Conservation (phyloP, 805 yeast genomes). For the Debaryomyces tyrocola region DNA sequence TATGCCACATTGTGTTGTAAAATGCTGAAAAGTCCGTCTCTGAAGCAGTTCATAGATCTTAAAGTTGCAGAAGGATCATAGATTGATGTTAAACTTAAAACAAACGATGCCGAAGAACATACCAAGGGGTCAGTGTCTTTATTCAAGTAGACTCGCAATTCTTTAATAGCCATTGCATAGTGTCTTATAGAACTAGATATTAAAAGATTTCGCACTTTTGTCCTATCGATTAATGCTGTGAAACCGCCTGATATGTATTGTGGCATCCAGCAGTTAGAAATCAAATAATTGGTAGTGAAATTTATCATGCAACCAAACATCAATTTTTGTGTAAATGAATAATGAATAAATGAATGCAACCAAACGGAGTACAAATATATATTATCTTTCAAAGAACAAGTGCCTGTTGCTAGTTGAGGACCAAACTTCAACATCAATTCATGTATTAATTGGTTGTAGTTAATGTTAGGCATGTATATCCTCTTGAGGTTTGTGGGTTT, state of each 20-base stretch:
- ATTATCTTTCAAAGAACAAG: conserved; percentile 25
- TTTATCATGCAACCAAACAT: conserved; percentile 40
- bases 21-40: conserved; percentile 40
- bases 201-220: conserved; percentile 23
- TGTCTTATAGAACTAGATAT: conserved; percentile 34
- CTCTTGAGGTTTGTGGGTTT: conserved; percentile 1
- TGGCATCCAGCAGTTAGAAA: conserved; percentile 21
- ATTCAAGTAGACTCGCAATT: conserved; percentile 29
- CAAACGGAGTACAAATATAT: conserved; percentile 31
- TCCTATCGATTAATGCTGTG: conserved; percentile 8
- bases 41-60: conserved; percentile 35
- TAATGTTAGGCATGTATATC: neutral
- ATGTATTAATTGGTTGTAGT: conserved; percentile 6
- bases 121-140: conserved; percentile 27
- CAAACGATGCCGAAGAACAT: conserved; percentile 35
- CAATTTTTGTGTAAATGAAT: conserved; percentile 19
- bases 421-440: conserved; percentile 8
- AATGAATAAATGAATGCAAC: conserved; percentile 31
- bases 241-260: neutral
- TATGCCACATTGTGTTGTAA: conserved; percentile 25
- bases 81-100: conserved; percentile 39
- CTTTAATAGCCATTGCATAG: conserved; percentile 36
- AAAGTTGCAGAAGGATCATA: conserved; percentile 44
- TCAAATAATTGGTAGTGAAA: conserved; percentile 38
- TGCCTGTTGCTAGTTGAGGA: conserved; percentile 22